Base-by-base conservation (phyloP, 2,329 filamentous ascomycete genomes). In the Aureobasidium vineae region DNA sequence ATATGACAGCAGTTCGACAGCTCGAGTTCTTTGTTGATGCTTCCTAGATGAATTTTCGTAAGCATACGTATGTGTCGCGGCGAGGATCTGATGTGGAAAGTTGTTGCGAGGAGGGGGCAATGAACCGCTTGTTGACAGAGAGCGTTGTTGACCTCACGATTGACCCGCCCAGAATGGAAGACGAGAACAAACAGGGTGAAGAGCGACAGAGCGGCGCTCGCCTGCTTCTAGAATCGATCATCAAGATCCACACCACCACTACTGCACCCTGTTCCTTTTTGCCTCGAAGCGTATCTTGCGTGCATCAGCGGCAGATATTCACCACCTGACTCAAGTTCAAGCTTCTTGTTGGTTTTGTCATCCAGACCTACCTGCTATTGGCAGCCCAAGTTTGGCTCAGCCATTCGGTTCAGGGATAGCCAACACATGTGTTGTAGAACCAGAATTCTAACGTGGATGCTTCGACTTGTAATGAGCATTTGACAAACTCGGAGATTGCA, bases 151-250 rank as follows among this genome's bases (percentile, higher is more conserved):
- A 64, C 21, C 61, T 53, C 61, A 43, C 31, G 19, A 54, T 23
- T 21, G 15, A n/a, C 13, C 36, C 16, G 41, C 49, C 23, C 23
- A 64, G n/a, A 23, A n/a, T 23, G 10, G 10, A 41, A 28, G 7
- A 41, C 33, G 41, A 52, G 31, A 28, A 54, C 61, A 7, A 13
- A 54, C 36, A 10, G 36, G 61, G 61, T 28, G 49, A 64, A 45
- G 61, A 53, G 61, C 49, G 61, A 63, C 59, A 52, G 31, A 49
- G 45, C 45, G 59, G 45, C 59, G 16, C 45, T 21, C 43, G 19
- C 45, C 61, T 53, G 61, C 61, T 53, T 64, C 47, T 64, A 64
- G 61, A 64, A 64, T 54, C 16, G 60, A 36, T 53, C 36, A 53
- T 52, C 28, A 23, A 43, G 47, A 45, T 54, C 36, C 61, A 64